Conservation (phyloP, 2,329 filamentous ascomycete species). For the Harringtonia aguacate region DNA sequence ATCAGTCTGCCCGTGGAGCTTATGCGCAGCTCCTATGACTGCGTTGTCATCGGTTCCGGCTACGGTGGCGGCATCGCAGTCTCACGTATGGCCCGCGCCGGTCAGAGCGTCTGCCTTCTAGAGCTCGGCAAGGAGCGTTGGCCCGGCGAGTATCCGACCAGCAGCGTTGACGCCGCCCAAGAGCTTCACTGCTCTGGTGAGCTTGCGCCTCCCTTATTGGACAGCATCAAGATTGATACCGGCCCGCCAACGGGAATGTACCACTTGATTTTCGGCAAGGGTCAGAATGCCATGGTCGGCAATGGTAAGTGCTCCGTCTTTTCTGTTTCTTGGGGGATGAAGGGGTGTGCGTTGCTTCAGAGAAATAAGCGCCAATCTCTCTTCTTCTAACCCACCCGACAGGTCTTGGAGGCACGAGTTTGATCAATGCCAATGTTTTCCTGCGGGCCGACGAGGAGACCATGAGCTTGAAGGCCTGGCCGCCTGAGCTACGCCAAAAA, state of each 20-base stretch:
- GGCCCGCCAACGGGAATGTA: slow-evolving; percentile 52
- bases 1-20: slow-evolving; percentile 47
- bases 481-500: slow-evolving; percentile 39
- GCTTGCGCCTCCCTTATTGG: slow-evolving; percentile 28
- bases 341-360: no score
- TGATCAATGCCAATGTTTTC: slow-evolving; percentile 60
- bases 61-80: slow-evolving; percentile 59
- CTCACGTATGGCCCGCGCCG: slow-evolving; percentile 50
- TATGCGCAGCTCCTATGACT: slow-evolving; percentile 49
- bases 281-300: slow-evolving; percentile 50
- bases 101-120: slow-evolving; percentile 50
- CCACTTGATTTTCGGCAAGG: slow-evolving; percentile 51
- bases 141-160: slow-evolving; percentile 54
- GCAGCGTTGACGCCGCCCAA: slow-evolving; percentile 30
- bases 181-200: slow-evolving; percentile 48
- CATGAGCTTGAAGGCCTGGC: slow-evolving; percentile 45
- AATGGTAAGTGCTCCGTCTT: slow-evolving; percentile 28
- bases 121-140: slow-evolving; percentile 55
- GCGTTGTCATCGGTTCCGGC: slow-evolving; percentile 57
- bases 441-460: slow-evolving; percentile 46
- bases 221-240: slow-evolving; percentile 30
- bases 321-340: no score
- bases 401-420: slow-evolving; percentile 54
- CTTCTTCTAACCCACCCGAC: no score
- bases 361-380: no score